phyloP scores from a whole-genome alignment of 2,329 filamentous ascomycete genomes.

The Penicillium rolfsii region DNA sequence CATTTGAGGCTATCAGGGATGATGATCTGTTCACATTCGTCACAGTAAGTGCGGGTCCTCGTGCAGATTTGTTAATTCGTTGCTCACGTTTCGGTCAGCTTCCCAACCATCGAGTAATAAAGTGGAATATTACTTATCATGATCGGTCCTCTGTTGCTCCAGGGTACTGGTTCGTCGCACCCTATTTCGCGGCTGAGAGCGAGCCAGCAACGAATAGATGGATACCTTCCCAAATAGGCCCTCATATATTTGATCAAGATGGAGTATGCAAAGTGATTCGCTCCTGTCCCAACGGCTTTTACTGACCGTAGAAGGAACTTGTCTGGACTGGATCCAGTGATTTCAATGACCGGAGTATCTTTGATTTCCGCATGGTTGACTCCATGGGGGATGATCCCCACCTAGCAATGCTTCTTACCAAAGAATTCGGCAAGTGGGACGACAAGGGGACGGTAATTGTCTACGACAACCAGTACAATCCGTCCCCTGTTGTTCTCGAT shows the following conservation, averaged over 20 bases:
- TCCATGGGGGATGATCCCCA: constrained; percentile 47
- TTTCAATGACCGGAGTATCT: constrained; percentile 48
- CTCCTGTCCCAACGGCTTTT: neutral
- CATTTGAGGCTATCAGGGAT: neutral
- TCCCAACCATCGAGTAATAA: constrained; percentile 27
- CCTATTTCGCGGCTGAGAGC: constrained; percentile 39
- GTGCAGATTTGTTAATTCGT: neutral
- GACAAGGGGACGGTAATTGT: constrained; percentile 52
- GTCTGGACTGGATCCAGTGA: constrained; percentile 51
- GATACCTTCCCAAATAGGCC: constrained; percentile 48
- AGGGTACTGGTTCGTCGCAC: constrained; percentile 54
- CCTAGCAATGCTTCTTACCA: constrained; percentile 48
- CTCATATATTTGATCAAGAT: constrained; percentile 54
- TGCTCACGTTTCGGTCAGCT: constrained; percentile 14
- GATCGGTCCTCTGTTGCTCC: constrained; percentile 36
- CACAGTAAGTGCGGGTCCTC: constrained; percentile 4
- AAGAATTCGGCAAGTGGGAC: constrained; percentile 35
- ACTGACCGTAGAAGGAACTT: constrained; percentile 39
- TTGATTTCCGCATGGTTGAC: constrained; percentile 48
- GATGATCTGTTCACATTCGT: neutral
- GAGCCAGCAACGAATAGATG: constrained; percentile 27
- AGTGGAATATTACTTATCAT: constrained; percentile 28
- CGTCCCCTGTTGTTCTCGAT: constrained; percentile 41
- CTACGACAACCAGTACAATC: constrained; percentile 50
- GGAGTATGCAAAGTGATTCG: constrained; percentile 35